A percentile compares a stretch with the other conserved stretches of the same genome.
Evolutionary conservation across 306 rosid genomes (phyloP).

Genomic region (Mimosa bimucronata): DNA sequence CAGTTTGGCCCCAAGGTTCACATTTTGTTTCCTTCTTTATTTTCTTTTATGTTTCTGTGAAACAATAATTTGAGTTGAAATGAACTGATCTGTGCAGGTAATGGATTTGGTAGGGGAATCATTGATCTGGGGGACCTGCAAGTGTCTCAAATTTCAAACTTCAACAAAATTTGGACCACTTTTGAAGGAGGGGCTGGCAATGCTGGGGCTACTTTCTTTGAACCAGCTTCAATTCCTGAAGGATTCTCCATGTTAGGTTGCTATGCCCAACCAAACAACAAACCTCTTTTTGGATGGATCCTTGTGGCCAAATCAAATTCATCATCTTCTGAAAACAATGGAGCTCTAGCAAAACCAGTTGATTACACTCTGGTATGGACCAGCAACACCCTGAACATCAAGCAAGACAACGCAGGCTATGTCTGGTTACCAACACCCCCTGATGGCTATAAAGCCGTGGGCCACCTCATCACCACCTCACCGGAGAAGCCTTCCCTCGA

Average conservation of each 20-base stretch:
- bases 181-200: constrained; percentile 72
- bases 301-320: constrained; percentile 58
- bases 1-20: constrained; percentile 54
- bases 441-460: constrained; percentile 63
- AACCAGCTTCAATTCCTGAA: constrained; percentile 60
- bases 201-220: constrained; percentile 70
- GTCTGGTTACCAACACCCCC: constrained; percentile 78
- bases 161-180: constrained; percentile 61
- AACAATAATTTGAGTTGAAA: not conserved
- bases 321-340: constrained; percentile 29
- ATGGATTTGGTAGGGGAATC: constrained; percentile 64
- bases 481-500: constrained; percentile 64
- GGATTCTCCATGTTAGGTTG: constrained; percentile 66
- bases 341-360: constrained; percentile 50
- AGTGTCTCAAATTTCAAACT: constrained; percentile 55
- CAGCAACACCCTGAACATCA: constrained; percentile 47
- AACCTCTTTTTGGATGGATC: constrained; percentile 64
- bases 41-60: not conserved
- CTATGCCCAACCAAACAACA: constrained; percentile 70
- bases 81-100: constrained; percentile 35
- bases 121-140: constrained; percentile 70
- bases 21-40: not conserved
- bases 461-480: constrained; percentile 61
- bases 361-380: constrained; percentile 68
- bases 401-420: constrained; percentile 56